Evolutionary conservation across 2,329 filamentous ascomycete genomes (phyloP).

Genomic region (Pestalotiopsis sp.): DNA sequence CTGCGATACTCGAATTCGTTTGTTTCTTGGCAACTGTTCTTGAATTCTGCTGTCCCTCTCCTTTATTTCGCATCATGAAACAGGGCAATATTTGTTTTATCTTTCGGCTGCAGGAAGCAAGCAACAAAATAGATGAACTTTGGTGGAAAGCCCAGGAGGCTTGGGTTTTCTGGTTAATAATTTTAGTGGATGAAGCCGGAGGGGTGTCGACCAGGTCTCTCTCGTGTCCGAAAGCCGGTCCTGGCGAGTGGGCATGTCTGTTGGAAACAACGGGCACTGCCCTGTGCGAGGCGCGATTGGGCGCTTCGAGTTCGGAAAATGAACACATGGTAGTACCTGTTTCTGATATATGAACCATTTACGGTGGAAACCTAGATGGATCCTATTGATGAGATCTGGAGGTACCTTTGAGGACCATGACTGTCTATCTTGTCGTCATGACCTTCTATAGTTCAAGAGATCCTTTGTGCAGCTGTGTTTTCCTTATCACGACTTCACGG

Average conservation of each 20-base stretch:
- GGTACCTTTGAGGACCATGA: background rate
- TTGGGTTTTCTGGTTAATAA: slow-evolving; percentile 30
- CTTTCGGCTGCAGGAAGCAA: slow-evolving; percentile 31
- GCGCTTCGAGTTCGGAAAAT: background rate
- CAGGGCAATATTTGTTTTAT: slow-evolving; percentile 31
- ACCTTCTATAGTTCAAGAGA: background rate
- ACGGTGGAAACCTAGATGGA: background rate
- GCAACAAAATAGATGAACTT: slow-evolving; percentile 31
- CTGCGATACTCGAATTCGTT: slow-evolving; percentile 27
- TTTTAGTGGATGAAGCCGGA: slow-evolving; percentile 15
- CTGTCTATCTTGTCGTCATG: background rate
- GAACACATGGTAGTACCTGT: background rate
- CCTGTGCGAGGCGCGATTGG: slow-evolving; percentile 5
- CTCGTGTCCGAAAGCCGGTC: slow-evolving; percentile 3
- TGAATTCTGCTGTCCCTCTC: slow-evolving; percentile 14
- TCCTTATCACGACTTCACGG: slow-evolving; percentile 37
- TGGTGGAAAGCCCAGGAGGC: slow-evolving; percentile 41
- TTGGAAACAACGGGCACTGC: slow-evolving; percentile 2
- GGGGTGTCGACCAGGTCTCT: background rate
- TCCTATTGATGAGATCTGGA: background rate
- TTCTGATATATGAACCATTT: background rate
- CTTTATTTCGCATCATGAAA: slow-evolving; percentile 19
- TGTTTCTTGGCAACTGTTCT: slow-evolving; percentile 28
- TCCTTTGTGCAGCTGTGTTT: slow-evolving; percentile 19
- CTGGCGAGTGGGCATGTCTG: background rate